These are phyloP conservation scores for Thielaviopsis punctulata DNA, from an alignment of 2,329 filamentous ascomycete genomes.

Conservation along the genomic window DNA sequence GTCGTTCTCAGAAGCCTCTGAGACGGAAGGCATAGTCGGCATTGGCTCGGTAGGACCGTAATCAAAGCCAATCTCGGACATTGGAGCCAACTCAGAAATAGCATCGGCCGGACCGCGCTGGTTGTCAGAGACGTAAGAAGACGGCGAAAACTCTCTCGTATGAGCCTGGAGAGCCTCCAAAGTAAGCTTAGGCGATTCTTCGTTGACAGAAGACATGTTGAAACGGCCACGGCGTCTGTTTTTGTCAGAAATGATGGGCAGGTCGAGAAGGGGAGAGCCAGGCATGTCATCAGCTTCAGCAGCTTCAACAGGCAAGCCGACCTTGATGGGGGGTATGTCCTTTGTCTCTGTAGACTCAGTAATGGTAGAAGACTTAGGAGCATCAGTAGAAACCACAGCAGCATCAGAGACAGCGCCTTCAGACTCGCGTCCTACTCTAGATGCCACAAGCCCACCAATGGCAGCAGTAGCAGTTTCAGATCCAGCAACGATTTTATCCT, in stretches of 20 bases:
- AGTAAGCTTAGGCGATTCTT: conserved; percentile 4
- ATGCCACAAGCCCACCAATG: background rate
- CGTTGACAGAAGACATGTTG: background rate
- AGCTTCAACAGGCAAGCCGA: too few relatives aligned
- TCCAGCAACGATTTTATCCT: background rate
- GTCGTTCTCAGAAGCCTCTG: conserved; percentile 5
- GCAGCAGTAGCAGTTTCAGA: background rate
- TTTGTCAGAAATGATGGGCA: background rate
- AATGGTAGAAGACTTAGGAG: background rate
- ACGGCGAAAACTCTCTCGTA: background rate
- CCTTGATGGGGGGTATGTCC: too few relatives aligned
- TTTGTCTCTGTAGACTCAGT: too few relatives aligned
- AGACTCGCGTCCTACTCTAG: background rate
- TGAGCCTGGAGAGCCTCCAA: conserved; percentile 8
- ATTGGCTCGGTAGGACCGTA: background rate
- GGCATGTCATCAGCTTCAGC: background rate
- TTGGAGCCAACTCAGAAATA: conserved; percentile 7
- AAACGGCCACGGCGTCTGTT: background rate
- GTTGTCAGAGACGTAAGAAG: conserved; percentile 3
- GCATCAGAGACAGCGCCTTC: background rate
- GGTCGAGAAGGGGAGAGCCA: background rate
- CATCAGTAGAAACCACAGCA: background rate
- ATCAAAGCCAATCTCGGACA: conserved; percentile 8
- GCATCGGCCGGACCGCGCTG: conserved; percentile 1
- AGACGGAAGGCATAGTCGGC: background rate